These are phyloP conservation scores for Jamesozyma jinghongensis DNA, from an alignment of 805 yeast genomes.

Conservation along the genomic window DNA sequence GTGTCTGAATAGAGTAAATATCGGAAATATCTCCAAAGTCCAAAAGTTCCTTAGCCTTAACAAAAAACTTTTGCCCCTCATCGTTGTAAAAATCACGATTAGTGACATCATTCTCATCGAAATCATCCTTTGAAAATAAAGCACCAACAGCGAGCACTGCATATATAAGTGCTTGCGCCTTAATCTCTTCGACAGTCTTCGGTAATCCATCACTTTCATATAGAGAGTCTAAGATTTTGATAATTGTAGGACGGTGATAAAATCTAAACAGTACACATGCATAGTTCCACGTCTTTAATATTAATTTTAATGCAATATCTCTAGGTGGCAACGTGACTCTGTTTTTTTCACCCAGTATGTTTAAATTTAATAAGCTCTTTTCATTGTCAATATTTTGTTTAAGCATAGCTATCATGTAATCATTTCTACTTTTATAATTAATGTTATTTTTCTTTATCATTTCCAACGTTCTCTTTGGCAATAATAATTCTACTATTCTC, in stretches of 20 bases:
- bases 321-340: conserved; percentile 51
- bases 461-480: conserved; percentile 3
- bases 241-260: conserved; percentile 75
- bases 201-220: conserved; percentile 61
- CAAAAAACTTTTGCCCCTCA: conserved; percentile 72
- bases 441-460: conserved; percentile 3
- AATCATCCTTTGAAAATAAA: conserved; percentile 50
- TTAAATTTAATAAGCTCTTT: neutral
- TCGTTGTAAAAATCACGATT: conserved; percentile 39
- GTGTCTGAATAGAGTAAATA: conserved; percentile 70
- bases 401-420: conserved; percentile 2
- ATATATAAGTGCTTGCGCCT: conserved; percentile 71
- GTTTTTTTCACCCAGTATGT: neutral
- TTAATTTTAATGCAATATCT: conserved; percentile 58
- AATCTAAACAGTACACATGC: conserved; percentile 82
- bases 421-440: conserved; percentile 2
- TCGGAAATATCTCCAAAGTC: conserved; percentile 58
- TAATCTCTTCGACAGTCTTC: conserved; percentile 55
- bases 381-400: conserved; percentile 1
- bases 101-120: conserved; percentile 27
- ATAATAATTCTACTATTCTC: conserved; percentile 5
- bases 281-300: conserved; percentile 71
- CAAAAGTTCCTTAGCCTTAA: conserved; percentile 68
- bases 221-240: conserved; percentile 62
- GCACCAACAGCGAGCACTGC: conserved; percentile 88